phyloP scores from a whole-genome alignment of 2,329 filamentous ascomycete species.

The Microcyclosporella mali region DNA sequence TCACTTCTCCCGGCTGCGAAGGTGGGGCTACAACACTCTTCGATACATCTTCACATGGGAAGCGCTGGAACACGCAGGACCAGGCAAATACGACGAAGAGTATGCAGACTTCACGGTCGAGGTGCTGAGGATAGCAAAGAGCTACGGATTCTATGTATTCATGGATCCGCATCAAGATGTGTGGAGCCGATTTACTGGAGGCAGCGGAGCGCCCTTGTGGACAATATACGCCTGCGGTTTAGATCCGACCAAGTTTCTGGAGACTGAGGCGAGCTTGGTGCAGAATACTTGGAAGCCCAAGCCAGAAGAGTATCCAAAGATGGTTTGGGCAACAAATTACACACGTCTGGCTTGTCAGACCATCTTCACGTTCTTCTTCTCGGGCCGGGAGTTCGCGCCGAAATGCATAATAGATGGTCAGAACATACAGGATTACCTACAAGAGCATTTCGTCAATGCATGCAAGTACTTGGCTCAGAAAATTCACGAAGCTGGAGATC shows the following conservation, averaged over 20 bases:
- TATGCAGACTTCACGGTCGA: conserved; percentile 90
- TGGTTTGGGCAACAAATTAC: conserved; percentile 99
- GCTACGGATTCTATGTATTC: conserved; percentile 91
- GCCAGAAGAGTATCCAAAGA: conserved; percentile 83
- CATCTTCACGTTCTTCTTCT: conserved; percentile 93
- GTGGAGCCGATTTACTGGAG: conserved; percentile 91
- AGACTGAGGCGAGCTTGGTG: conserved; percentile 85
- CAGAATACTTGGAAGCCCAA: conserved; percentile 81
- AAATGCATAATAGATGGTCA: conserved; percentile 91
- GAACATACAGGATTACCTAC: conserved; percentile 94
- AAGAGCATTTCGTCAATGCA: conserved; percentile 76
- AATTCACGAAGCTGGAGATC: conserved; percentile 82
- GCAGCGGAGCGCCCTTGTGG: conserved; percentile 95
- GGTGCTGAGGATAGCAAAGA: conserved; percentile 73
- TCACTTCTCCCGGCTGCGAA: conserved; percentile 79
- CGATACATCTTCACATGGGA: conserved; percentile 98
- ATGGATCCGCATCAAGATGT: conserved; percentile 99
- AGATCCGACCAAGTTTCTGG: conserved; percentile 76
- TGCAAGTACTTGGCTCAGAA: conserved; percentile 73
- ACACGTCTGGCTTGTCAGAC: conserved; percentile 77
- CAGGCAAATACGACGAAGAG: conserved; percentile 85
- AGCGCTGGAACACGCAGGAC: conserved; percentile 88
- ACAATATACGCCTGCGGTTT: conserved; percentile 91
- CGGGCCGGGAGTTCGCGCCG: conserved; percentile 82
- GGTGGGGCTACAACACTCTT: conserved; percentile 93